Conservation (phyloP, 179 eudicot genomes). For the Patellifolia procumbens region DNA sequence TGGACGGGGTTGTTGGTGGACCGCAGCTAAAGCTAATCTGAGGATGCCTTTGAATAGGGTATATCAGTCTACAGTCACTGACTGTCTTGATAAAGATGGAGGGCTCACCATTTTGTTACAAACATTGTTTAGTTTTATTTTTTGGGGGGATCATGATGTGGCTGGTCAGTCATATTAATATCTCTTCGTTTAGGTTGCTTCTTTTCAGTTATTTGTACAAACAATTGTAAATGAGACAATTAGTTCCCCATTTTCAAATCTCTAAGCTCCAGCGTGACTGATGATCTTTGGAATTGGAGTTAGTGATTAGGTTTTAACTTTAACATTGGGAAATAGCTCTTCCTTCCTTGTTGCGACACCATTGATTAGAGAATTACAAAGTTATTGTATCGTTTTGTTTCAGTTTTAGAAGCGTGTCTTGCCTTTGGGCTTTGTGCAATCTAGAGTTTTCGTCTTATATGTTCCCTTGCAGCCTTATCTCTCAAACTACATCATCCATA, state of each 20-base stretch:
- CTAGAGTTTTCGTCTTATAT: background rate
- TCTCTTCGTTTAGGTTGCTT: background rate
- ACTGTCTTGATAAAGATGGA: background rate
- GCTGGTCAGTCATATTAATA: background rate
- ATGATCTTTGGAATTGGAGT: background rate
- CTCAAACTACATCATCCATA: background rate
- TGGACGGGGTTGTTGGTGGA: conserved; percentile 11
- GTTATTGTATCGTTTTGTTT: background rate
- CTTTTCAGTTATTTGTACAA: background rate
- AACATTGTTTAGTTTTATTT: background rate
- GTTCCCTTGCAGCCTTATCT: background rate
- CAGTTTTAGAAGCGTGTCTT: background rate
- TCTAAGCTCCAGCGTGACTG: too few relatives aligned
- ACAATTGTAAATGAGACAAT: too few relatives aligned
- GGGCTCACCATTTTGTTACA: background rate
- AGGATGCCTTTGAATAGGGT: background rate
- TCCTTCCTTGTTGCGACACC: background rate
- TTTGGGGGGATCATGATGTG: background rate
- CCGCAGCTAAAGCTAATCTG: too few relatives aligned
- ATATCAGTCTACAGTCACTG: background rate
- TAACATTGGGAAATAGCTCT: background rate
- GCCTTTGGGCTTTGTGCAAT: background rate
- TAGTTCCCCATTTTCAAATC: background rate
- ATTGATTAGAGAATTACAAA: background rate
- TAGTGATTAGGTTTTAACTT: background rate